Percentiles rank a stretch among this genome's conserved stretches.
These are phyloP conservation scores for Metschnikowia peoriensis DNA, from an alignment of 805 yeast species.

Conservation along the genomic window DNA sequence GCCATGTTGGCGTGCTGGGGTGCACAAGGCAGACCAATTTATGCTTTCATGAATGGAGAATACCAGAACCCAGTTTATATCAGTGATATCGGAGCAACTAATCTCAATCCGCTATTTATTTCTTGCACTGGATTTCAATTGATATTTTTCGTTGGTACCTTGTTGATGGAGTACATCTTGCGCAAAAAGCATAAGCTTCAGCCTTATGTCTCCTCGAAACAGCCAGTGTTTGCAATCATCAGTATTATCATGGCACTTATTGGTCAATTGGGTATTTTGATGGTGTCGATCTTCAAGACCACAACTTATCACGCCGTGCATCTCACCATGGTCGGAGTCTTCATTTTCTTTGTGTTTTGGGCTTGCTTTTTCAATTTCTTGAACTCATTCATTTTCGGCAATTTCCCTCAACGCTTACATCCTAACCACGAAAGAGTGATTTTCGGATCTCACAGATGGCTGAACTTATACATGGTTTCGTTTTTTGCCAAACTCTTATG, in stretches of 20 bases:
- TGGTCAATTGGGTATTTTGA: constrained; percentile 70
- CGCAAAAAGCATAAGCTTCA: constrained; percentile 57
- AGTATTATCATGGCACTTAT: constrained; percentile 45
- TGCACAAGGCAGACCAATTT: constrained; percentile 72
- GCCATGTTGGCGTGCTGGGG: constrained; percentile 80
- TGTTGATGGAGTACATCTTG: constrained; percentile 60
- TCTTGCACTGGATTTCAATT: constrained; percentile 78
- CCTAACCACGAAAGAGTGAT: constrained; percentile 41
- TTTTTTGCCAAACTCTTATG: constrained; percentile 58
- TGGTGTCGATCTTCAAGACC: constrained; percentile 74
- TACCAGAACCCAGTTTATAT: constrained; percentile 62
- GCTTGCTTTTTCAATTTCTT: constrained; percentile 38
- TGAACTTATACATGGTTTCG: constrained; percentile 45
- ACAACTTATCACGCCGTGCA: constrained; percentile 57
- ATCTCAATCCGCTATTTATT: constrained; percentile 80
- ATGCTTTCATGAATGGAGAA: constrained; percentile 47
- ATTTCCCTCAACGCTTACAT: constrained; percentile 33
- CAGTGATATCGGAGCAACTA: constrained; percentile 86
- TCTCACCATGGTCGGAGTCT: constrained; percentile 66
- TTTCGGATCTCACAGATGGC: constrained; percentile 37
- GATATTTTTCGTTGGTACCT: constrained; percentile 62
- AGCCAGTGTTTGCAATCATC: constrained; percentile 43
- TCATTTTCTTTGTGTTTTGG: constrained; percentile 64
- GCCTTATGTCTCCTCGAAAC: constrained; percentile 46
- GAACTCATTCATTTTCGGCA: constrained; percentile 39